Evolutionary conservation across 495 filamentous ascomycete species (phyloP).

Genomic region (Annulohypoxylon moriforme): DNA sequence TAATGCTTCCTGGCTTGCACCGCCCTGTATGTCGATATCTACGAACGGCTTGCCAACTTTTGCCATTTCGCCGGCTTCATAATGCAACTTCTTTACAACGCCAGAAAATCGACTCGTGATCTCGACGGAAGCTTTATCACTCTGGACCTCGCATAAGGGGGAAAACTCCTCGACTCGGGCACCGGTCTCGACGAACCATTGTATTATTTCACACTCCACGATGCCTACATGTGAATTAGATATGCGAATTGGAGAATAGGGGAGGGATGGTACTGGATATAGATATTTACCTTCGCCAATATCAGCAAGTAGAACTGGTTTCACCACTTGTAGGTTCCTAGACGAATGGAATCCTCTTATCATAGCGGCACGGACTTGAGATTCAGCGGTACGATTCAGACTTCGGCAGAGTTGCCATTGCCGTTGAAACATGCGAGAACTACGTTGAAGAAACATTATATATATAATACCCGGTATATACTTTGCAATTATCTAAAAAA

Average conservation of each 20-base stretch:
- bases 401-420: conserved; percentile 55
- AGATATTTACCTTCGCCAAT: conserved; percentile 86
- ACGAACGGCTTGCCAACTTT: conserved; percentile 88
- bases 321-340: conserved; percentile 68
- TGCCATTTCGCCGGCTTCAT: conserved; percentile 95
- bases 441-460: conserved; percentile 59
- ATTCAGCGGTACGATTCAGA: conserved; percentile 48
- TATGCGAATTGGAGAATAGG: neutral
- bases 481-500: conserved; percentile 7
- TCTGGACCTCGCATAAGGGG: conserved; percentile 96
- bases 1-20: conserved; percentile 60
- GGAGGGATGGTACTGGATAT: neutral
- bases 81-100: conserved; percentile 95
- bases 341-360: conserved; percentile 70
- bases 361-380: conserved; percentile 48
- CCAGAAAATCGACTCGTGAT: conserved; percentile 96
- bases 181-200: conserved; percentile 98
- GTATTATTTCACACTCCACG: conserved; percentile 97
- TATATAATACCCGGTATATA: conserved; percentile 9
- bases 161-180: conserved; percentile 98
- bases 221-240: conserved; percentile 70
- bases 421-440: conserved; percentile 54
- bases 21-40: conserved; percentile 77
- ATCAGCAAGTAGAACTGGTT: conserved; percentile 92
- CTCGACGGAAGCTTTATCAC: conserved; percentile 98